These are phyloP conservation scores for Bryum argenteum DNA, from an alignment of 225 moss, liverwort and hornwort genomes.

Conservation along the genomic window DNA sequence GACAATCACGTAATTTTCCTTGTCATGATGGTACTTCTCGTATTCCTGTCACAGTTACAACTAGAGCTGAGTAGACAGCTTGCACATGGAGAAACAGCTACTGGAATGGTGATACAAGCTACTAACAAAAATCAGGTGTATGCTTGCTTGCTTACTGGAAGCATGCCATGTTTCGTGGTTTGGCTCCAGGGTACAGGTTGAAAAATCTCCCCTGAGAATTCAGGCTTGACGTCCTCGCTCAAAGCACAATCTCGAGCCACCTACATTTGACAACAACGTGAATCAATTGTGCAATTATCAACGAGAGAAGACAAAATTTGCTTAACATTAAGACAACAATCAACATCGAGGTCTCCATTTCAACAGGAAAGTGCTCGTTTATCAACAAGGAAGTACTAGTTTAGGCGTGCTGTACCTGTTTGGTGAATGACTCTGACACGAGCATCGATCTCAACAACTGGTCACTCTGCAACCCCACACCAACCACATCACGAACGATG, in stretches of 20 bases:
- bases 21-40: constrained; percentile 80
- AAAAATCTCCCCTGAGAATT: constrained; percentile 81
- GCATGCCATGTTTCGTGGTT: constrained; percentile 91
- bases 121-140: too few species aligned
- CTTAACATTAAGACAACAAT: not conserved
- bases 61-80: constrained; percentile 8
- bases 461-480: constrained; percentile 59
- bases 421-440: constrained; percentile 64
- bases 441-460: constrained; percentile 66
- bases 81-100: not conserved
- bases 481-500: constrained; percentile 17
- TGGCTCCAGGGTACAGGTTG: constrained; percentile 98
- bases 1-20: constrained; percentile 72
- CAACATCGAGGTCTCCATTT: not conserved
- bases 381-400: constrained; percentile 2
- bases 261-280: constrained; percentile 24
- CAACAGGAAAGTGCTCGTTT: not conserved
- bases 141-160: constrained; percentile 47
- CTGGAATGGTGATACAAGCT: too few species aligned
- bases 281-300: not conserved
- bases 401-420: constrained; percentile 52
- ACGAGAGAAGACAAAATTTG: not conserved
- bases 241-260: constrained; percentile 68
- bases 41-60: constrained; percentile 54
- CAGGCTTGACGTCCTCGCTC: constrained; percentile 46